These are phyloP conservation scores for Hypoxylon subgilvum DNA, from an alignment of 495 filamentous ascomycete species.

Conservation along the genomic window DNA sequence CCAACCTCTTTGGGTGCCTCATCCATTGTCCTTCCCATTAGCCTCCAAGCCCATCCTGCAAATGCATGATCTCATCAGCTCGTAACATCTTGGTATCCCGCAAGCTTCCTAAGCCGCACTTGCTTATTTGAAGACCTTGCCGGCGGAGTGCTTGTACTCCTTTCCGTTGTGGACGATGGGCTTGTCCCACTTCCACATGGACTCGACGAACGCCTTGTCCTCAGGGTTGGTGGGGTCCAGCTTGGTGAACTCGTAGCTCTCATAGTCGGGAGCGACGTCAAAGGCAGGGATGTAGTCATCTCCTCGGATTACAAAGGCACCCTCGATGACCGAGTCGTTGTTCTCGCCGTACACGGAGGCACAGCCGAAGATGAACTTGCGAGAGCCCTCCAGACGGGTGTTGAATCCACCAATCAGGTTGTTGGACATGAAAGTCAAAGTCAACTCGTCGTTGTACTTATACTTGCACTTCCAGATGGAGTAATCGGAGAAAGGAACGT, in stretches of 20 bases:
- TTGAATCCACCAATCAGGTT: slow-evolving; percentile 99
- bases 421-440: slow-evolving; percentile 94
- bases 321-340: slow-evolving; percentile 86
- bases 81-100: slow-evolving; percentile 36
- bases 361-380: slow-evolving; percentile 97
- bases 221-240: slow-evolving; percentile 83
- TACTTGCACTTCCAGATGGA: slow-evolving; percentile 90
- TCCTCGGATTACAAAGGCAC: slow-evolving; percentile 92
- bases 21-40: slow-evolving; percentile 12
- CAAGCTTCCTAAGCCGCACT: slow-evolving; percentile 6
- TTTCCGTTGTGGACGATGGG: slow-evolving; percentile 79
- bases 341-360: slow-evolving; percentile 85
- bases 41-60: slow-evolving; percentile 16
- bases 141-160: slow-evolving; percentile 71
- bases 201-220: slow-evolving; percentile 82
- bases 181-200: slow-evolving; percentile 87
- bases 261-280: slow-evolving; percentile 94
- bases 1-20: slow-evolving; percentile 1
- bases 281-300: slow-evolving; percentile 86
- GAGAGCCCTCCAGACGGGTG: slow-evolving; percentile 92
- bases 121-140: slow-evolving; percentile 98
- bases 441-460: slow-evolving; percentile 98
- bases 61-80: slow-evolving; percentile 38
- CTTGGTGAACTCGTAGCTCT: slow-evolving; percentile 95
- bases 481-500: slow-evolving; percentile 90